Evolutionary conservation across 345 rosid species (phyloP), one percentile per base, ranked within the genome.

Genomic region (Arabis hirsuta): DNA sequence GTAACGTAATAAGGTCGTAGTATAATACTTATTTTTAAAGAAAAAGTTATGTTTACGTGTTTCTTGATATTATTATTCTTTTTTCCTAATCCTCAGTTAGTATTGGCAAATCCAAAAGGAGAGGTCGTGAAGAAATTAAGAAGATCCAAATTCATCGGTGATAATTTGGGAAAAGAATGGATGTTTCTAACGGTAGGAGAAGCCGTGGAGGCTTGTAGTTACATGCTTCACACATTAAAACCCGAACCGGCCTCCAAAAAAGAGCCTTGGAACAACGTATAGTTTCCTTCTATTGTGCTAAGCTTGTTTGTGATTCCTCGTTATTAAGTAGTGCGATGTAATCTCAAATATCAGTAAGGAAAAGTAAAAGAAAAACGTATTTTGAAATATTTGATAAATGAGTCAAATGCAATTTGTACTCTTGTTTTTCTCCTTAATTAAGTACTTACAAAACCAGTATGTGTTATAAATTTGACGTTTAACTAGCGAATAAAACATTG

Each of bases 171-270:
- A 4, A 84, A 84, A 41, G 92, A 88, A 63, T 90, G 88, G 99
- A 82, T 95, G 62, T 85, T 82, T 62, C 32, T 92, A 45, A 90
- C 98, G 2, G 96, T 90, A 32, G 97, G 84, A 76, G 96, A 90
- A 81, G 99, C 99, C 1, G 99, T 87, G 11, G 84, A 79, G 63
- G 92, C 94, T 51, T 95, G 99, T 81, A 71, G 81, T 38, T 92
- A 50, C 84, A 86, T 76, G 93, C 97, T 95, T 72, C 96, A 88
- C 54, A 67, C 83, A 0, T 32, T 57, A 2, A 84, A 81, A 65
- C 69, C 82, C 12, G 67, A 73, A 60, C 13, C 81, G 22, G 24
- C 79, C 38, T 39, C 46, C 63, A 80, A 39, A 44, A 71, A 76
- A 12, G 83, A 80, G 70, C 56, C 81, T 24, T 79, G 74, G 75